Evolutionary conservation across 208 protist species (phyloP).

Genomic region (Crithidia brevicula): DNA sequence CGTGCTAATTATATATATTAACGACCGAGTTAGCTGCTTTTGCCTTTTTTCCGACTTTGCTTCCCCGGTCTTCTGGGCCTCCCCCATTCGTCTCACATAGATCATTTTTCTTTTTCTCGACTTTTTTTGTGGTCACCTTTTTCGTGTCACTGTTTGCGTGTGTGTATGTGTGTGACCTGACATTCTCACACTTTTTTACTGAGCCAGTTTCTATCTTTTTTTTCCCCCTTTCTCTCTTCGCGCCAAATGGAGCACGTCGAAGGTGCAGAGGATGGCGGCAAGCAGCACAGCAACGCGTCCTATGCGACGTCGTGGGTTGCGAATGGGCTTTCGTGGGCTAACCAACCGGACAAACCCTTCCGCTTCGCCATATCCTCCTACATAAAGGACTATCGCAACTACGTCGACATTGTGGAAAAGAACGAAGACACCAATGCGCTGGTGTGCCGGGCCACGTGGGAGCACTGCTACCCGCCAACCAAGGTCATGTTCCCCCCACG

Average conservation of each 20-base stretch:
- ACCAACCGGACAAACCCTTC: conserved; percentile 39
- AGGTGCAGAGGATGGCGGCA: conserved; percentile 14
- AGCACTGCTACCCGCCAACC: conserved; percentile 97
- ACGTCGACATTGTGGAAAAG: conserved; percentile 92
- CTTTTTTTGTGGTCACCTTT: too few species aligned
- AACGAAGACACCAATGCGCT: conserved; percentile 58
- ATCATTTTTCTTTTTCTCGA: too few species aligned
- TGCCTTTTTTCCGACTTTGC: too few species aligned
- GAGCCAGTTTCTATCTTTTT: not conserved
- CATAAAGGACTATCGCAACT: conserved; percentile 96
- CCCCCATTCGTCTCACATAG: too few species aligned
- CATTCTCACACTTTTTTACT: not conserved
- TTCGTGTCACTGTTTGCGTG: too few species aligned
- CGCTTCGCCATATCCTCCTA: conserved; percentile 96
- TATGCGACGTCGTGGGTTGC: conserved; percentile 96
- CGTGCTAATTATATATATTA: too few species aligned
- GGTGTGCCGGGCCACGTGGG: conserved; percentile 85
- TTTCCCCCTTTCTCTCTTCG: not conserved
- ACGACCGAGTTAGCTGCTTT: too few species aligned
- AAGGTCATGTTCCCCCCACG: conserved; percentile 97
- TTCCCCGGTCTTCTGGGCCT: too few species aligned
- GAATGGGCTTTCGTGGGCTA: conserved; percentile 95
- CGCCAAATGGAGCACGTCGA: conserved; percentile 11
- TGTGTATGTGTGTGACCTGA: too few species aligned
- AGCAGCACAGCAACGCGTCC: conserved; percentile 57